Conservation (phyloP, 225 moss, liverwort and hornwort species). For the Straminergon stramineum region DNA sequence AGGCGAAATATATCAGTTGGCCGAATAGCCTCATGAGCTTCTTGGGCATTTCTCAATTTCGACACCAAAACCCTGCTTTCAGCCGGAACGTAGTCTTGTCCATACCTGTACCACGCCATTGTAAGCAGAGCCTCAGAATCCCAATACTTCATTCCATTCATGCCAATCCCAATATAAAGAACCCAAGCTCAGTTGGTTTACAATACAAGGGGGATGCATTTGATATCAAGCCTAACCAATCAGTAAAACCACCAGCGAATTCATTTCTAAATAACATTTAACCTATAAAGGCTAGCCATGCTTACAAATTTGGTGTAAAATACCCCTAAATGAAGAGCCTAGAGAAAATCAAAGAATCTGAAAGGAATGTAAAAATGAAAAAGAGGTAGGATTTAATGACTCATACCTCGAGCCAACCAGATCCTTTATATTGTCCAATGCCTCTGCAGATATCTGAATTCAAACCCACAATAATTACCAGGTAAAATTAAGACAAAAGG, state of each 20-base stretch:
- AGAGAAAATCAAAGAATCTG: background rate
- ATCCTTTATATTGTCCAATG: constrained; percentile 46
- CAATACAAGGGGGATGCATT: background rate
- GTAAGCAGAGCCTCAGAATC: background rate
- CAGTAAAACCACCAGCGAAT: background rate
- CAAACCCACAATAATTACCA: background rate
- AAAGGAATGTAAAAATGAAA: background rate
- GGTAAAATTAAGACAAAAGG: background rate
- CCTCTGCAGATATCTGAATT: constrained; percentile 71
- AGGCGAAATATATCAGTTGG: constrained; percentile 78
- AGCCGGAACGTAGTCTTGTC: constrained; percentile 39
- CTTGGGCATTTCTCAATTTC: constrained; percentile 86
- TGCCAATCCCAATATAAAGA: background rate
- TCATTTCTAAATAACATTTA: background rate
- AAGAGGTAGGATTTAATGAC: background rate
- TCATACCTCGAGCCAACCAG: constrained; percentile 48
- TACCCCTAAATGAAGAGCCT: background rate
- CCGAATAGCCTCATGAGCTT: constrained; percentile 96
- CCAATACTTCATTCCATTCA: background rate
- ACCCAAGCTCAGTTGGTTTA: background rate
- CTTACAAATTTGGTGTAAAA: background rate
- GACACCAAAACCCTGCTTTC: constrained; percentile 56
- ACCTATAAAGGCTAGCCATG: background rate
- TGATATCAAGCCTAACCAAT: background rate
- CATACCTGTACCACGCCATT: constrained; percentile 50